Evolutionary conservation across 2,329 filamentous ascomycete species (phyloP).

Genomic region (Whalleya microplaca): DNA sequence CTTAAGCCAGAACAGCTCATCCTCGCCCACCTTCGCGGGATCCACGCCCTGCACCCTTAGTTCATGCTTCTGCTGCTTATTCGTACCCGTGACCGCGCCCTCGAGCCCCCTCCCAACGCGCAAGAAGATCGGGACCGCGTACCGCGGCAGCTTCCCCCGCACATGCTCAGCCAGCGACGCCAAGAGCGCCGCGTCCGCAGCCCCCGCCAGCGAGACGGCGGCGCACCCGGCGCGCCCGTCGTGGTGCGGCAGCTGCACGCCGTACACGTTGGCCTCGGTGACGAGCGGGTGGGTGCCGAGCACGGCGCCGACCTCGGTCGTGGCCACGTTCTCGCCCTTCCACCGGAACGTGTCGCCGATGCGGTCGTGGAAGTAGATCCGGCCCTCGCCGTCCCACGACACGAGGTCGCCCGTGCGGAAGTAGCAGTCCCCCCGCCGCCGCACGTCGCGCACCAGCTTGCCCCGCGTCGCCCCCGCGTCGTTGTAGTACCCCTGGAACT

Average conservation of each 20-base stretch:
- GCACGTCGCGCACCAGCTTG: slow-evolving; percentile 76
- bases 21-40: slow-evolving; percentile 55
- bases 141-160: slow-evolving; percentile 64
- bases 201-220: slow-evolving; percentile 62
- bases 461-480: slow-evolving; percentile 70
- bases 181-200: slow-evolving; percentile 51
- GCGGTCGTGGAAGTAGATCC: slow-evolving; percentile 79
- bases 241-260: slow-evolving; percentile 76
- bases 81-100: slow-evolving; percentile 76
- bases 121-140: slow-evolving; percentile 78
- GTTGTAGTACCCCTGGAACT: slow-evolving; percentile 83
- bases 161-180: slow-evolving; percentile 65
- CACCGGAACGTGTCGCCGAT: slow-evolving; percentile 79
- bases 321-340: slow-evolving; percentile 85
- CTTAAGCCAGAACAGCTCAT: slow-evolving; percentile 67
- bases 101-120: slow-evolving; percentile 62
- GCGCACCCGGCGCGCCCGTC: slow-evolving; percentile 85
- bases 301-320: slow-evolving; percentile 77
- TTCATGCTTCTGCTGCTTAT: slow-evolving; percentile 83
- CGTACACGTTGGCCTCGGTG: slow-evolving; percentile 84
- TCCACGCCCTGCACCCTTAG: slow-evolving; percentile 76
- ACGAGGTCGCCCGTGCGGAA: slow-evolving; percentile 86
- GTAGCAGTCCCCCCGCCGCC: slow-evolving; percentile 76
- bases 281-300: slow-evolving; percentile 69
- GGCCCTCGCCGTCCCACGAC: slow-evolving; percentile 70